A percentile compares a stretch with the other conserved stretches of the same genome.
phyloP scores from a whole-genome alignment of 176 grass and related monocot genomes.

The Hordeum marinum region DNA sequence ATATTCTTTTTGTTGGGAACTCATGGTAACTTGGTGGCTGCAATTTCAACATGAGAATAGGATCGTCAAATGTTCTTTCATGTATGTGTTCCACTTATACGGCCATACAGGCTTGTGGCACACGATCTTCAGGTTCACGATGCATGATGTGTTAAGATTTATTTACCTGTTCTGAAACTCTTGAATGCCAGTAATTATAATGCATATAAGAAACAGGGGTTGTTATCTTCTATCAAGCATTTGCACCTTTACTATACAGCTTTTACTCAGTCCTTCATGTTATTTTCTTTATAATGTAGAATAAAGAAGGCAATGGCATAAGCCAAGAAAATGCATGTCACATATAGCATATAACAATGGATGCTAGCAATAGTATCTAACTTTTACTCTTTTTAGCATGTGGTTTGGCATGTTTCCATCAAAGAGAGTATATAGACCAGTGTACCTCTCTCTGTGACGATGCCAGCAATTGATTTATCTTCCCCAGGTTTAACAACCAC shows the following conservation, averaged over 20 bases:
- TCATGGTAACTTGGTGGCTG: not conserved
- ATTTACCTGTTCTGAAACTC: not conserved
- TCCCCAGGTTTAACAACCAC: conserved; percentile 87
- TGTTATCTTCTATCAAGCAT: not conserved
- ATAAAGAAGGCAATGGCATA: no score
- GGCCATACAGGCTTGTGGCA: not conserved
- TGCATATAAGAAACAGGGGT: not conserved
- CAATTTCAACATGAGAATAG: not conserved
- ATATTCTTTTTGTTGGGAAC: not conserved
- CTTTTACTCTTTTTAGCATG: not conserved
- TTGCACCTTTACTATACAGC: not conserved
- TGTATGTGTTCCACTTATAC: not conserved
- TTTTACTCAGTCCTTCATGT: not conserved
- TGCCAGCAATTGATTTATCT: conserved; percentile 73
- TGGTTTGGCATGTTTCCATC: not conserved
- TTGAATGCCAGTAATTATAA: not conserved
- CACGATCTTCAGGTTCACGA: not conserved
- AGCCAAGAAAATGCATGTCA: not conserved
- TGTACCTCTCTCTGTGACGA: conserved; percentile 98
- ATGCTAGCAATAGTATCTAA: not conserved
- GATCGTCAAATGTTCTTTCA: not conserved
- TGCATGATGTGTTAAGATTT: not conserved
- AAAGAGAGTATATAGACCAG: not conserved
- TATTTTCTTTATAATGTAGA: no score
- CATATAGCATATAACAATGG: not conserved